Evolutionary conservation across 2,329 filamentous ascomycete species (phyloP), one percentile per base, ranked within the genome.

Genomic region (Eurotiales sp.): DNA sequence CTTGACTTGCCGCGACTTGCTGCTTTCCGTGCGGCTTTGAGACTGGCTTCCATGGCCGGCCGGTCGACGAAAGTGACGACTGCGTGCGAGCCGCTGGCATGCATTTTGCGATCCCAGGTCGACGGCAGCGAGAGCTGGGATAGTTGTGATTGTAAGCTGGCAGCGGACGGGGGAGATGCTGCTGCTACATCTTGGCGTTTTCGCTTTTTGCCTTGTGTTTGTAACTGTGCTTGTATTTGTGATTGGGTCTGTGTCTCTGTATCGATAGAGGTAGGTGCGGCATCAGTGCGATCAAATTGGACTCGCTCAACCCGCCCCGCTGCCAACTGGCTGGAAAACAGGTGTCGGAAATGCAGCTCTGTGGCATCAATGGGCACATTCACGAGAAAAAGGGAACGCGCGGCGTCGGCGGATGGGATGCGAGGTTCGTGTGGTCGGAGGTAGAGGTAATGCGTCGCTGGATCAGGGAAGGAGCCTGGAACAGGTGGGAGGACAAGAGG

Each of bases 321-420:
- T 8, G 88, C 87, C 0, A 96, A 78, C 14, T 95, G 80, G 1
- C 79, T 76, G 1, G 82, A 74, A 59, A 97, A 95, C 0, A 97
- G 73, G 37, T 84, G 77, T 40, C 89, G 84, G 37, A 97, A 78
- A 61, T 91, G 88, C 1, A 77, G 69, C 51, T 89, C 85, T 4
- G 89, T 95, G 53, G 89, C 85, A 65, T 96, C 91, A 56, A 86
- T 77, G 6, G 93, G 93, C 1, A 95, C 74, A 63, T 99, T 97
- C 57, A 91, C 87, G n/a, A 95, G 67, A 71, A 96, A 99, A 15
- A 99, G 78, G 55, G 88, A 90, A 60, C 91, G 85, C 14, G 82
- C 75, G 60, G 92, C 87, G 68, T 87, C 80, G 50, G 80, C 77
- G 7, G 86, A 87, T 12, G 88, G 83, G 36, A 88, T 79, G 71